These are phyloP conservation scores for Helianthus tuberosus DNA, from an alignment of 129 eudicot species.

Conservation along the genomic window DNA sequence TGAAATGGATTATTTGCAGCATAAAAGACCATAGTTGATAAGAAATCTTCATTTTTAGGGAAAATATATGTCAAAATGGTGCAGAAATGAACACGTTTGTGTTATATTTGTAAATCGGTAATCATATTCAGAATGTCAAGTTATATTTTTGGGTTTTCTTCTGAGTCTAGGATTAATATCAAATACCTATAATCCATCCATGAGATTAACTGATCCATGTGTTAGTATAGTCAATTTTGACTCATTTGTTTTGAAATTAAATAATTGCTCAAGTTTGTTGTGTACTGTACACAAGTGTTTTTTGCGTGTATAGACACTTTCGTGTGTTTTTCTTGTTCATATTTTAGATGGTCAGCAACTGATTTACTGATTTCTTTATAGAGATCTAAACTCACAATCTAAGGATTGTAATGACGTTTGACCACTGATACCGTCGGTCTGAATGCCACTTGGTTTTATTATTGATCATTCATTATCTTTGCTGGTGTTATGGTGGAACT, in stretches of 20 bases:
- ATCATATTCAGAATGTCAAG: too few relatives aligned
- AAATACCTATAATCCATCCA: too few relatives aligned
- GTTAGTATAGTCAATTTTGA: too few relatives aligned
- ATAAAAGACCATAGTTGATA: too few relatives aligned
- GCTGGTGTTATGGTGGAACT: background rate
- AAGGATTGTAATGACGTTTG: background rate
- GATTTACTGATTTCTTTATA: background rate
- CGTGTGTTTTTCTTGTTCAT: background rate
- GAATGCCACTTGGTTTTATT: background rate
- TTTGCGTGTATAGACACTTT: background rate
- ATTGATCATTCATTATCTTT: conserved; percentile 7
- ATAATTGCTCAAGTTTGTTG: background rate
- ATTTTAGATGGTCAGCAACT: background rate
- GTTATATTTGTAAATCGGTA: too few relatives aligned
- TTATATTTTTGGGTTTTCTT: too few relatives aligned
- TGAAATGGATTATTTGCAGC: too few relatives aligned
- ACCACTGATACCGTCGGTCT: background rate
- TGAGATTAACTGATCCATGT: too few relatives aligned
- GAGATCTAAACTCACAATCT: background rate
- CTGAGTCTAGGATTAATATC: too few relatives aligned
- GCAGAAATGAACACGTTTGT: too few relatives aligned
- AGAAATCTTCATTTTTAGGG: too few relatives aligned
- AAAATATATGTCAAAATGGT: too few relatives aligned
- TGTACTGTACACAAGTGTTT: background rate
- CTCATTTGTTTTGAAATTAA: background rate